Percentiles rank a stretch among this genome's conserved stretches.
Conservation (phyloP, 2,329 filamentous ascomycete species). For the Diaporthe australafricana region DNA sequence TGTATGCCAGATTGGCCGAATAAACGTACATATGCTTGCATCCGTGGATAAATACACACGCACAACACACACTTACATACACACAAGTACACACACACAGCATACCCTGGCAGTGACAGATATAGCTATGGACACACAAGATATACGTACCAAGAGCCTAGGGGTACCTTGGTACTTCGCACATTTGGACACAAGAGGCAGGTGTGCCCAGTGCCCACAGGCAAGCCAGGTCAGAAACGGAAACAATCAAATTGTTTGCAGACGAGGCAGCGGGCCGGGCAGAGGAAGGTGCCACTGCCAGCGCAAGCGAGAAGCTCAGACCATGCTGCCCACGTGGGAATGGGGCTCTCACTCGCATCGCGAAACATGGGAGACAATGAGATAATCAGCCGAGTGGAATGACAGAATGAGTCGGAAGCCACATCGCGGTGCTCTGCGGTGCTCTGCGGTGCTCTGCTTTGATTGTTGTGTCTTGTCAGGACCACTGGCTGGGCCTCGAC, state of each 20-base stretch:
- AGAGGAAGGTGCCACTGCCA: conserved; percentile 2
- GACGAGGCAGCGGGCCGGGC: not conserved
- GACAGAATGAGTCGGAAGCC: not conserved
- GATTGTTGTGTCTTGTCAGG: conserved; percentile 20
- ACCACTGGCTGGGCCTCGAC: conserved; percentile 12
- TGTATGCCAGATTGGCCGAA: not conserved
- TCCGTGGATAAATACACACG: not conserved
- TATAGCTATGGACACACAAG: not conserved
- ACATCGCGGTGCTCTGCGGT: not conserved
- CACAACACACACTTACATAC: not conserved
- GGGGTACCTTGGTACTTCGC: not conserved
- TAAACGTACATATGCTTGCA: not conserved
- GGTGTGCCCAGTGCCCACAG: not conserved
- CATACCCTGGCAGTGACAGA: not conserved
- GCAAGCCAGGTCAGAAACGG: not conserved
- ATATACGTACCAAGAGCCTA: not conserved
- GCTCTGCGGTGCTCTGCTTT: too few relatives aligned
- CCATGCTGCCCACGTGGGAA: conserved; percentile 18
- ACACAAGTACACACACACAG: not conserved
- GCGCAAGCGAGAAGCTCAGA: conserved; percentile 16
- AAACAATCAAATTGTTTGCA: not conserved
- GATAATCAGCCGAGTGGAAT: conserved; percentile 13
- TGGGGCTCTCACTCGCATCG: not conserved
- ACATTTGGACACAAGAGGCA: not conserved
- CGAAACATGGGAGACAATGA: conserved; percentile 6